Evolutionary conservation across 1,284 basidiomycete species (phyloP).

Genomic region (Moesziomyces parantarcticus): DNA sequence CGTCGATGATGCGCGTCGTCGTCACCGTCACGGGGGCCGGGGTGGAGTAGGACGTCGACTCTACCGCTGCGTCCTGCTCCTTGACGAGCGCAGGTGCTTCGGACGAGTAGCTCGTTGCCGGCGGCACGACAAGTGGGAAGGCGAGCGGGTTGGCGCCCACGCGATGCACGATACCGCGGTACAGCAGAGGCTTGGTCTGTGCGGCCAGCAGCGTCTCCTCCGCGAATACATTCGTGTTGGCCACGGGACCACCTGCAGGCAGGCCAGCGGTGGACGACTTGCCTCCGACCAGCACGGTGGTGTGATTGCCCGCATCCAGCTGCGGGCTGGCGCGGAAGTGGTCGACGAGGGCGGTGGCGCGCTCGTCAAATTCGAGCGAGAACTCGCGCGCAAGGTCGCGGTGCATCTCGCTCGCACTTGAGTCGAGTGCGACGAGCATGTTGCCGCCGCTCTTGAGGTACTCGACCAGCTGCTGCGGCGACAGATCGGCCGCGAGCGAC

Average conservation of each 20-base stretch:
- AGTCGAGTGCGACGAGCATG: conserved; percentile 82
- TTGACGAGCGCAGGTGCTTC: conserved; percentile 74
- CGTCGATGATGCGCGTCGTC: conserved; percentile 38
- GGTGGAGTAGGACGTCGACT: conserved; percentile 34
- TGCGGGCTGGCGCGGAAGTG: conserved; percentile 66
- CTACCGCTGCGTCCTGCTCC: conserved; percentile 12
- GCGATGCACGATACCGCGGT: conserved; percentile 79
- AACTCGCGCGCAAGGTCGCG: conserved; percentile 73
- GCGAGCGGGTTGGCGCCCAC: conserved; percentile 83
- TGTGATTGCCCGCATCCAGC: conserved; percentile 54
- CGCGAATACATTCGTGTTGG: conserved; percentile 63
- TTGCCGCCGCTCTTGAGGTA: conserved; percentile 79
- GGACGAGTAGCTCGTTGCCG: conserved; percentile 71
- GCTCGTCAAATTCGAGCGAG: conserved; percentile 71
- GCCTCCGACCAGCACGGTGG: conserved; percentile 53
- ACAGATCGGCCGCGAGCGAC: conserved; percentile 79
- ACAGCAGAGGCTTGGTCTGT: conserved; percentile 74
- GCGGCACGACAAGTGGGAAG: conserved; percentile 82
- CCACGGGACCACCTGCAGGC: conserved; percentile 35
- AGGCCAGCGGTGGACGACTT: conserved; percentile 6
- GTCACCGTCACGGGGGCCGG: conserved; percentile 37
- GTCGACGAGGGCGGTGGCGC: conserved; percentile 69
- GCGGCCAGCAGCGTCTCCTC: conserved; percentile 69
- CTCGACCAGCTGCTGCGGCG: conserved; percentile 82
- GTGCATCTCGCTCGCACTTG: conserved; percentile 71